Percentiles rank a stretch among this genome's conserved stretches.
Conservation (phyloP, 2,329 filamentous ascomycete species). For the Trichoderma pleuroti region DNA sequence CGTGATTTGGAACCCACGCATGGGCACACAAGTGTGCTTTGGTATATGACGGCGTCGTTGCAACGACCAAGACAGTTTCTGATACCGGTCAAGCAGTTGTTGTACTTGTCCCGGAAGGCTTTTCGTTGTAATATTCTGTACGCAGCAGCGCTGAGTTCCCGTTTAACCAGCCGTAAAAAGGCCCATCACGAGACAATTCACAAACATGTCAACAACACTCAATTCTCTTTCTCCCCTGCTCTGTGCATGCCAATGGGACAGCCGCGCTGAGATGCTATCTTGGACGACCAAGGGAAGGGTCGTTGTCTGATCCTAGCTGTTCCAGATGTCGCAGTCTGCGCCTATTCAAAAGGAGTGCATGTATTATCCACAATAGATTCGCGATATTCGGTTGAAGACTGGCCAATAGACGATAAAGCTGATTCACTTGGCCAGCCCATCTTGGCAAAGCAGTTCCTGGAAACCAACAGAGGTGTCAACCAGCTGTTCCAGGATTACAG, state of each 20-base stretch:
- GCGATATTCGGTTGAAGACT: not conserved
- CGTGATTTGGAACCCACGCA: not conserved
- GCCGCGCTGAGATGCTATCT: too few species aligned
- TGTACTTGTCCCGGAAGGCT: not conserved
- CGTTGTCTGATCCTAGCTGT: not conserved
- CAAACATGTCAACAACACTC: not conserved
- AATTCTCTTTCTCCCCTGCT: too few species aligned
- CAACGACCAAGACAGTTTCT: not conserved
- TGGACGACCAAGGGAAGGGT: not conserved
- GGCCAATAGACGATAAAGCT: not conserved
- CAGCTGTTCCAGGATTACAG: not conserved
- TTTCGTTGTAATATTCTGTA: not conserved
- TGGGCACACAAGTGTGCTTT: not conserved
- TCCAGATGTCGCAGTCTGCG: not conserved
- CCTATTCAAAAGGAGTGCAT: not conserved
- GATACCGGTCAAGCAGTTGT: not conserved
- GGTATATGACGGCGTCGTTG: not conserved
- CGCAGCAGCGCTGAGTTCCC: not conserved
- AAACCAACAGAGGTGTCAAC: not conserved
- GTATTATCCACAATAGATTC: not conserved
- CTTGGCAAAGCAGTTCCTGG: not conserved
- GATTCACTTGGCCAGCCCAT: not conserved
- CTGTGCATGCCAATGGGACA: not conserved
- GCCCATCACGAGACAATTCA: not conserved
- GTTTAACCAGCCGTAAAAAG: not conserved